Evolutionary conservation across 225 moss, liverwort and hornwort species (phyloP), one percentile per base, ranked within the genome.

Genomic region (Physcomitrellopsis africana): DNA sequence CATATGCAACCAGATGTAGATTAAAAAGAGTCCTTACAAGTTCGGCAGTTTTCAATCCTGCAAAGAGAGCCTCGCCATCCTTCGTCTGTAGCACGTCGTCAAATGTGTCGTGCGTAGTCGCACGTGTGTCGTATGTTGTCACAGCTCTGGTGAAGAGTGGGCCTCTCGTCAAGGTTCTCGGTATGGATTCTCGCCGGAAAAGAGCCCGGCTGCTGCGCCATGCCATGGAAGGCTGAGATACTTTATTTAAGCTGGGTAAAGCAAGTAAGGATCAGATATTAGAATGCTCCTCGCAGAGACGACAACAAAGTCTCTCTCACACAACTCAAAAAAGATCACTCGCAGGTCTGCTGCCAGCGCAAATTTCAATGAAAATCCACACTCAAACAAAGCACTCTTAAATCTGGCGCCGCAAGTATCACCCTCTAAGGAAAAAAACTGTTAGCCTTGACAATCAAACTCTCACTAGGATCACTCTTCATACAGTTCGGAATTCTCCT

Each of bases 1-100:
- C 90, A 13, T 75, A 86, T 2, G 93, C 87, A 57, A 94, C 92
- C 78, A 99, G 52, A n/a, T 93, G 82, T 16, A 99, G 86, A 75
- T 93, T 99, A 1, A 79, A 51, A 22, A 93, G 72, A 43, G 90
- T 84, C 68, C 79, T 69, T 22, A 79, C 53, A 29, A 99, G 93
- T 84, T 99, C 97, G 73, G 69, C 87, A 0, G 94, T 76, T 44
- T 83, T 91, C 65, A 93, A 53, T 37, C 89, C 89, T 14, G 90
- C 80, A 76, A 86, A 99, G 37, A 94, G 68, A 52, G 74, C 72
- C 76, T 80, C 82, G 48, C 81, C 86, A 63, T 91, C 79, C 32
- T 87, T 82, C 26, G 74, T 78, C 44, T 90, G 73, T 17, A 87
- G 69, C 52, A 89, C 57, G 53, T 77, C 75, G 41, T 71, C 72